Conservation (phyloP, 2,329 filamentous ascomycete genomes). For the Venturia pyrina region DNA sequence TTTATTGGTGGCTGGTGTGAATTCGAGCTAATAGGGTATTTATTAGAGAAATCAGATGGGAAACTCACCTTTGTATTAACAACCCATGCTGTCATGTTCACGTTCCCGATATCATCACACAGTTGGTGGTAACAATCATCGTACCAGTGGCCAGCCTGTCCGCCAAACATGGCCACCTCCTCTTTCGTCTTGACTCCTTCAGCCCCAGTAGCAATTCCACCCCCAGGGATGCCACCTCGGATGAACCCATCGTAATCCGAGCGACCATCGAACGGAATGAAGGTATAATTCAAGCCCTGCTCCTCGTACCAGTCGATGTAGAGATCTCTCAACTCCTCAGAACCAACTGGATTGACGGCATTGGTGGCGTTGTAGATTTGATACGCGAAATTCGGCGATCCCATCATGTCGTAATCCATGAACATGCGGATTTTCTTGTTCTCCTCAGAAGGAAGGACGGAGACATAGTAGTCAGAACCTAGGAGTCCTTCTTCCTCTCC, state of each 20-base stretch:
- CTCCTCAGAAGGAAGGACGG: constrained; percentile 21
- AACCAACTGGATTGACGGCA: constrained; percentile 23
- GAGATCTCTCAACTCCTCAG: constrained; percentile 22
- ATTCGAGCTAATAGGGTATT: no score
- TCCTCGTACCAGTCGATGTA: constrained; percentile 24
- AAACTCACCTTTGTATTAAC: constrained; percentile 23
- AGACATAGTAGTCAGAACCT: constrained; percentile 26
- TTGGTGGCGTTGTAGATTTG: constrained; percentile 28
- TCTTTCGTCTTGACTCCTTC: constrained; percentile 28
- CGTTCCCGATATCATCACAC: constrained; percentile 27
- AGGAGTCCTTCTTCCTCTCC: constrained; percentile 29
- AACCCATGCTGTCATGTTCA: constrained; percentile 25
- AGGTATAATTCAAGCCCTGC: constrained; percentile 21
- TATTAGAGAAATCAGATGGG: no score
- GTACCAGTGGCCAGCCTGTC: constrained; percentile 26
- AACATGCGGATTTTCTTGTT: constrained; percentile 27
- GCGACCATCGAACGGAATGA: constrained; percentile 27
- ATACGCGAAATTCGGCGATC: constrained; percentile 26
- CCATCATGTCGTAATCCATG: constrained; percentile 35
- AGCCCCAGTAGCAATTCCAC: constrained; percentile 28
- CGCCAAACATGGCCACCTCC: constrained; percentile 26
- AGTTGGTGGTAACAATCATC: constrained; percentile 30
- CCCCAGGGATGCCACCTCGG: constrained; percentile 26
- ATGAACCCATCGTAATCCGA: constrained; percentile 30
- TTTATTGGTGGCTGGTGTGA: no score